Conservation (phyloP, 2,329 filamentous ascomycete species). For the Parafenestella ontariensis region DNA sequence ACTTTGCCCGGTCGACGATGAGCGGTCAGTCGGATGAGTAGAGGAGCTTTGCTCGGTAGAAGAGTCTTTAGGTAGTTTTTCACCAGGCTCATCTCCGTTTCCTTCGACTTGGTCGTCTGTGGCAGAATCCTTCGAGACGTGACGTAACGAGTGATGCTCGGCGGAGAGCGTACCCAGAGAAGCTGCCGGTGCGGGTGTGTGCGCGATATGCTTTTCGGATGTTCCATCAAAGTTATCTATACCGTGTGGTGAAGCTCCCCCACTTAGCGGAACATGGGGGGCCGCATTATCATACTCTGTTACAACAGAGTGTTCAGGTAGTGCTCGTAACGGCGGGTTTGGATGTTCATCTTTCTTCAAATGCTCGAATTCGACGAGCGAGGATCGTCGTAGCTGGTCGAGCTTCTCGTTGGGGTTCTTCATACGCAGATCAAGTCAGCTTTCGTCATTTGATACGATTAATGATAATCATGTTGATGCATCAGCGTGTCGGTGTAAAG, state of each 20-base stretch:
- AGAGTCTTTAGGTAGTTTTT: neutral
- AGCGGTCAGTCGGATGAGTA: neutral
- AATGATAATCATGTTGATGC: constrained; percentile 16
- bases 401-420: constrained; percentile 57
- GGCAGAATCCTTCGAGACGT: neutral
- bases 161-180: neutral
- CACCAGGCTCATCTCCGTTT: neutral
- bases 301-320: constrained; percentile 47
- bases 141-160: neutral
- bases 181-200: neutral
- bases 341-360: constrained; percentile 43
- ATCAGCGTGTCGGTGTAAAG: constrained; percentile 1
- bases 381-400: constrained; percentile 56
- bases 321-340: constrained; percentile 38
- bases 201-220: constrained; percentile 1
- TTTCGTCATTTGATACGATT: constrained; percentile 13
- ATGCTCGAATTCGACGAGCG: constrained; percentile 52
- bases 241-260: constrained; percentile 4
- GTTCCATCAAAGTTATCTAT: neutral
- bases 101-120: neutral
- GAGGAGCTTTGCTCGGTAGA: neutral
- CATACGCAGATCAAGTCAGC: constrained; percentile 37
- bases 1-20: neutral
- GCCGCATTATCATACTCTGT: neutral
- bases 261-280: neutral